Evolutionary conservation across 1,284 basidiomycete genomes (phyloP).

Genomic region (Ceratobasidium sp.): DNA sequence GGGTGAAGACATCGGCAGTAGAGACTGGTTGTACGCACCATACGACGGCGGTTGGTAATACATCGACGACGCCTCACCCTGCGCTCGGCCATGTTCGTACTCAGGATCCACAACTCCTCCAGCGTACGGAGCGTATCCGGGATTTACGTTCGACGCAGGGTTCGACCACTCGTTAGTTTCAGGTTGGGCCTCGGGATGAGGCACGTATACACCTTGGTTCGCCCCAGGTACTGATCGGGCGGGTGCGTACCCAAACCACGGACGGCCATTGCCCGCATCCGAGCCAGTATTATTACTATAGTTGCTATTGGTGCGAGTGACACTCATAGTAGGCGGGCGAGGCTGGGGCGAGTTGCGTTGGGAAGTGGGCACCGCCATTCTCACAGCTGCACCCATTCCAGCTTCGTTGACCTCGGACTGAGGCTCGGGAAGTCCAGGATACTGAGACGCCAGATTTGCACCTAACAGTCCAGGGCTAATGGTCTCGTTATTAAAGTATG

Average conservation of each 20-base stretch:
- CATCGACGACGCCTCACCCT: background rate
- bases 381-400: background rate
- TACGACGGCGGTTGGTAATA: constrained; percentile 17
- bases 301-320: constrained; percentile 8
- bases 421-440: constrained; percentile 36
- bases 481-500: constrained; percentile 5
- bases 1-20: background rate
- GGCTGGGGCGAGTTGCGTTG: constrained; percentile 15
- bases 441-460: background rate
- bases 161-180: background rate
- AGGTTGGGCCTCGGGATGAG: background rate
- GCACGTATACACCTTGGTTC: constrained; percentile 5
- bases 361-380: background rate
- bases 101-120: background rate
- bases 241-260: constrained; percentile 21
- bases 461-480: constrained; percentile 2
- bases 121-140: background rate
- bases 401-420: background rate
- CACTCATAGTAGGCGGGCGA: constrained; percentile 15
- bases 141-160: background rate
- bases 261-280: background rate
- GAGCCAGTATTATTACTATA: background rate
- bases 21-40: background rate
- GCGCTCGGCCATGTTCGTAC: background rate
- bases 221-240: background rate